Evolutionary conservation across 2,329 filamentous ascomycete species (phyloP), one percentile per base, ranked within the genome.

Genomic region (Curvularia sp.): DNA sequence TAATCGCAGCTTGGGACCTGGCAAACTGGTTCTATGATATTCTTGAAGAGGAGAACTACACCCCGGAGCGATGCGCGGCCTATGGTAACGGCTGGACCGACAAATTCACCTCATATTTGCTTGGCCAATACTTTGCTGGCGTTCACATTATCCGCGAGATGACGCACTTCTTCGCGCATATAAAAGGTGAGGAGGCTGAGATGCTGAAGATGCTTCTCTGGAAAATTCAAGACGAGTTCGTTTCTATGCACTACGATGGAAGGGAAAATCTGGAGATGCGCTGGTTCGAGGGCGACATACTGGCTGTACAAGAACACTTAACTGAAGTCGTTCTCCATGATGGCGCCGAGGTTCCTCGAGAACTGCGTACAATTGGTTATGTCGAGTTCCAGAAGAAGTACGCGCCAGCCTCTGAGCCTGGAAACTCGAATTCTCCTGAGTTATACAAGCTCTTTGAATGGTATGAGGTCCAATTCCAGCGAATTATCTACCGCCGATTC

Each of bases 181-280:
- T 54, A 7, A 60, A 15, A 15, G 33, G 49, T 3, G 13, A 42
- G 8, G 33, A 56, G 44, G 58, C 46, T 0, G 53, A 57, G 15
- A 47, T 18, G 24, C 38, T 60, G 13, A 60, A 60, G 33, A 57
- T 31, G 33, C 30, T 54, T 28, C 58, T 60, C 13, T 57, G 46
- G 58, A 60, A 60, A 10, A 60, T 57, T 18, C 53, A 60, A 47
- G 49, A 60, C 18, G 53, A 60, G 41, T 60, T 57, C 35, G 38
- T 51, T 8, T 54, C 58, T 1, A 54, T 60, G 49, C 3, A 57
- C 13, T 60, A 57, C 20, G 41, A 54, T 10, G 58, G 58, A 15
- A 28, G 44, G n/a, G 58, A 60, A 33, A 54, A 28, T 26, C 24
- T 33, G 26, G 49, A 54, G 20, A 60, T 60, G 58, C 58, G 58